A percentile compares a stretch with the other conserved stretches of the same genome.
phyloP scores from a whole-genome alignment of 352 stramenopile species.

The Albugo laibachii region DNA sequence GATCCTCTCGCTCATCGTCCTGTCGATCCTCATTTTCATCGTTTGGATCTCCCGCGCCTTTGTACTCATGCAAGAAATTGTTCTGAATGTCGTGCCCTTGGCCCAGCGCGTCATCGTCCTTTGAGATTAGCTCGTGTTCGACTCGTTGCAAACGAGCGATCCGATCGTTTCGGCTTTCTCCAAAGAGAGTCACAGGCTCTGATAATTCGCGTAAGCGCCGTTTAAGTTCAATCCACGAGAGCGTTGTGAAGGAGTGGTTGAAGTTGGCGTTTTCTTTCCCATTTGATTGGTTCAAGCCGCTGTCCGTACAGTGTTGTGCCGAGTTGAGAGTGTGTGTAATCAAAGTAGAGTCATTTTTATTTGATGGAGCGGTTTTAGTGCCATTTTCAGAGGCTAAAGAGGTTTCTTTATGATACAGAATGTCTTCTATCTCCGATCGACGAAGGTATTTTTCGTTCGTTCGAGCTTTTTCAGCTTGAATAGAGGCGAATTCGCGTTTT shows the following conservation, averaged over 20 bases:
- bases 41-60: conserved; percentile 22
- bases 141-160: conserved; percentile 37
- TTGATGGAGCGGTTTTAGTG: not conserved
- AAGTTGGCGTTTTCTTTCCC: conserved; percentile 5
- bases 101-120: conserved; percentile 45
- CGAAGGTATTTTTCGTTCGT: conserved; percentile 67
- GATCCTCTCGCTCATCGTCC: not conserved
- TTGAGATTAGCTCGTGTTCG: conserved; percentile 41
- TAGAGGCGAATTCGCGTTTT: conserved; percentile 47
- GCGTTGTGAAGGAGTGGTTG: conserved; percentile 5
- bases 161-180: conserved; percentile 39
- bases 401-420: conserved; percentile 13
- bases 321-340: not conserved
- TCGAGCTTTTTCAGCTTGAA: conserved; percentile 25
- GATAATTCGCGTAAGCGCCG: conserved; percentile 56
- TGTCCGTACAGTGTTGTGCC: not conserved
- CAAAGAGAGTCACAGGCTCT: conserved; percentile 77
- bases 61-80: conserved; percentile 27
- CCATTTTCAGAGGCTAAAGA: not conserved
- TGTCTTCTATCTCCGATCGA: conserved; percentile 42
- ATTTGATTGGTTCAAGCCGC: not conserved
- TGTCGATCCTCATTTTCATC: conserved; percentile 6
- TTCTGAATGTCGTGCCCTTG: conserved; percentile 63
- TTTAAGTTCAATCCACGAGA: conserved; percentile 62
- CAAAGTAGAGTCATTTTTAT: not conserved